Evolutionary conservation across 176 grass and related monocot species (phyloP), one percentile per base, ranked within the genome.

Genomic region (Ensete ventricosum): DNA sequence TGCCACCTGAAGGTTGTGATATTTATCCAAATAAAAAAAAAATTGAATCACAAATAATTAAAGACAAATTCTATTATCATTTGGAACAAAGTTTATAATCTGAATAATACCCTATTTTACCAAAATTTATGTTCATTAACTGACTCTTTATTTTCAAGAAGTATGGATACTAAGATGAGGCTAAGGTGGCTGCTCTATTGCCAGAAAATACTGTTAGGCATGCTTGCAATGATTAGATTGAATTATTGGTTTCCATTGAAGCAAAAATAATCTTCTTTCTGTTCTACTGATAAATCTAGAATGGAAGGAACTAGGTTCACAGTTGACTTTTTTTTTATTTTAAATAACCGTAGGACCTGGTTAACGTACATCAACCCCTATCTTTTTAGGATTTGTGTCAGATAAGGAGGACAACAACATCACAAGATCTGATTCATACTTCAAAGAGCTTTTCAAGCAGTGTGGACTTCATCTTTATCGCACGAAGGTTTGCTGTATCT

Each of bases 391-490:
- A 69, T 99, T 94, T 89, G 90, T 99, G 53, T 73, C 94, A 82
- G 95, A 99, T 82, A 99, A 91, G 82, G 95, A 74, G 64, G 91
- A 99, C 85, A 90, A 94, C 70, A 99, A 91, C 59, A 71, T 99
- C 77, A 99, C 95, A 52, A 93, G 95, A 81, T 99, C 95, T 4
- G 95, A 99, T 76, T 14, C 67, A 57, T 99, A 94, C 79, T 99
- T 99, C 17, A 94, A 85, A 83, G 90, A 99, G 68, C 86, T 99
- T 72, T 99, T 94, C 82, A 78, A 87, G 23, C 89, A 80, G 82
- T 94, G 90, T 82, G 95, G 90, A 19, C 80, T 99, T 75, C 81
- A 87, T 82, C 87, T 94, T 64, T 83, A 84, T 11, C 82, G 73
- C 60, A 74, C 85, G 62, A 91, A 87, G 90, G 95, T 99, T n/a